Evolutionary conservation across 331 rosid genomes (phyloP).

Genomic region (Rosa hybrid): DNA sequence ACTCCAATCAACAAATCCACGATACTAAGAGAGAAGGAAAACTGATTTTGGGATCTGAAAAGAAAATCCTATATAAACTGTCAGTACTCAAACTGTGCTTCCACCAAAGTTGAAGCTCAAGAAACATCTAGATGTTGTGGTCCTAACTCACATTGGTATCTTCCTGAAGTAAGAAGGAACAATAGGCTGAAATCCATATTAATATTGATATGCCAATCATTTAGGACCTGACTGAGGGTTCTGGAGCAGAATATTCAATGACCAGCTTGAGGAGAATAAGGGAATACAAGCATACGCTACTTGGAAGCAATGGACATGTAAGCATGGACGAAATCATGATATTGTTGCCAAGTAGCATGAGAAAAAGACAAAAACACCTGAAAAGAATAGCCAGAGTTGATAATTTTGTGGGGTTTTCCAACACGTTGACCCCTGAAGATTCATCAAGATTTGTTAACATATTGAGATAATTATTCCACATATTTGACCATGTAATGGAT

Average conservation of each 20-base stretch:
- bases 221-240: not conserved
- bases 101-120: not conserved
- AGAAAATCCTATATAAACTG: not conserved
- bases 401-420: not conserved
- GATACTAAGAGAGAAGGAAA: not conserved
- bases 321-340: not conserved
- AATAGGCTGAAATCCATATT: not conserved
- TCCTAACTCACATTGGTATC: not conserved
- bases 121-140: not conserved
- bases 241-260: not conserved
- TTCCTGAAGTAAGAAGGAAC: not conserved
- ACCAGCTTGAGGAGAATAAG: slow-evolving; percentile 3
- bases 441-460: not conserved
- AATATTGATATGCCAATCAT: not conserved
- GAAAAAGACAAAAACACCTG: not conserved
- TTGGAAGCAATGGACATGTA: not conserved
- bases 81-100: not conserved
- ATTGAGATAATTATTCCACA: not conserved
- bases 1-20: not conserved
- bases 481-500: slow-evolving; percentile 13
- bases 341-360: not conserved
- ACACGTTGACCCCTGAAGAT: not conserved
- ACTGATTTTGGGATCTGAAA: not conserved
- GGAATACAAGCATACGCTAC: not conserved
- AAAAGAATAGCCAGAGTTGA: not conserved